Conservation (phyloP, 2,329 filamentous ascomycete genomes). For the Colletotrichum sp. region DNA sequence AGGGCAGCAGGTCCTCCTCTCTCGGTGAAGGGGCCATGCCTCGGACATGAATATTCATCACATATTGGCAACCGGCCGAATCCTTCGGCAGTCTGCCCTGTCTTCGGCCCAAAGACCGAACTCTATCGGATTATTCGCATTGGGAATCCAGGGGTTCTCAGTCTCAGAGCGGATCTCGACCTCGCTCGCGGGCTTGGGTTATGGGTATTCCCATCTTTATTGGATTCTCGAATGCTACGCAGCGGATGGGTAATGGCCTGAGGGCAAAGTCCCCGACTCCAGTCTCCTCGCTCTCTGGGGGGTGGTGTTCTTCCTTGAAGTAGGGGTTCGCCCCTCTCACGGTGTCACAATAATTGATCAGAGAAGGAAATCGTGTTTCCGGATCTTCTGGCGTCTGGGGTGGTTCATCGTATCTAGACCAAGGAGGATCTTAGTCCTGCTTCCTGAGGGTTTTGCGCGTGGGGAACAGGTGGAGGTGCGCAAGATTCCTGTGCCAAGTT, state of each 20-base stretch:
- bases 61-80: conserved; percentile 6
- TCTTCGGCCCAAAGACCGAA: neutral
- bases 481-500: neutral
- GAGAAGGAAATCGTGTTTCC: neutral
- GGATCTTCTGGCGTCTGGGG: neutral
- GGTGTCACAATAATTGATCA: neutral
- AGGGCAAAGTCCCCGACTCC: neutral
- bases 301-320: neutral
- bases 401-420: conserved; percentile 3
- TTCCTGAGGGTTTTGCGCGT: neutral
- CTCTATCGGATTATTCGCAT: neutral
- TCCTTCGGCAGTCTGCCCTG: neutral
- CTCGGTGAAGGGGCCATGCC: neutral
- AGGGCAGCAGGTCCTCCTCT: neutral
- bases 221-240: neutral
- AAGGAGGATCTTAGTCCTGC: neutral
- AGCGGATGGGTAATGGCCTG: neutral
- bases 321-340: neutral
- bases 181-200: neutral
- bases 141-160: neutral
- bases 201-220: neutral
- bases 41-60: neutral
- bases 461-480: neutral
- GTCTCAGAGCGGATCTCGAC: neutral
- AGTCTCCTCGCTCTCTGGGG: neutral